phyloP scores from a whole-genome alignment of 2,329 filamentous ascomycete genomes.

The Aspergillus terreus region DNA sequence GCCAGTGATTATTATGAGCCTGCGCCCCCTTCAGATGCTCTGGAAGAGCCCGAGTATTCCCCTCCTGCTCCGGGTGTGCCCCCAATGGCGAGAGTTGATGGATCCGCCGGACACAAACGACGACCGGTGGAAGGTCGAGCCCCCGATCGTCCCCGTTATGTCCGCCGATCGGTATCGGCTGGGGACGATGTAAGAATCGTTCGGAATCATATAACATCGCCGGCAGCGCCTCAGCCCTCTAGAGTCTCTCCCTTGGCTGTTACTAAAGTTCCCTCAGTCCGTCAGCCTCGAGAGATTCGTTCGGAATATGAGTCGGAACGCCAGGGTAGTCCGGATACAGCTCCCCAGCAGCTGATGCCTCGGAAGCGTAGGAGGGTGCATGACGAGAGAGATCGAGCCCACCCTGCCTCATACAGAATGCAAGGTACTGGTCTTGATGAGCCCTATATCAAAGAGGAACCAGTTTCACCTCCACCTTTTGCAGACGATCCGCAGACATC shows the following conservation, averaged over 20 bases:
- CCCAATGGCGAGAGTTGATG: slow-evolving; percentile 26
- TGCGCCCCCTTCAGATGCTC: slow-evolving; percentile 27
- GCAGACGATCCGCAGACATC: slow-evolving; percentile 40
- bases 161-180: slow-evolving; percentile 36
- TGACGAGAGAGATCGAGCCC: slow-evolving; percentile 32
- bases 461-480: slow-evolving; percentile 58
- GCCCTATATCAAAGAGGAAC: slow-evolving; percentile 60
- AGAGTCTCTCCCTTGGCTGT: slow-evolving; percentile 60
- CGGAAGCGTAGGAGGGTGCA: slow-evolving; percentile 51
- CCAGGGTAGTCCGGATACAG: slow-evolving; percentile 43
- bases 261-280: slow-evolving; percentile 49
- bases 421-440: slow-evolving; percentile 39
- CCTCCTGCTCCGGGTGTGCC: slow-evolving; percentile 41
- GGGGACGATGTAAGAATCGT: slow-evolving; percentile 59
- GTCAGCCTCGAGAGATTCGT: slow-evolving; percentile 52
- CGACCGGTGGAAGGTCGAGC: slow-evolving; percentile 35
- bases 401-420: slow-evolving; percentile 31
- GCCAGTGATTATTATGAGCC: slow-evolving; percentile 18
- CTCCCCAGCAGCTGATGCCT: slow-evolving; percentile 41
- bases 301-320: slow-evolving; percentile 32
- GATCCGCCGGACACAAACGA: slow-evolving; percentile 34
- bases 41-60: slow-evolving; percentile 48
- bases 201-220: slow-evolving; percentile 69
- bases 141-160: slow-evolving; percentile 39
- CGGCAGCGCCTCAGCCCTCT: slow-evolving; percentile 70